A percentile compares a stretch with the other conserved stretches of the same genome.
These are phyloP conservation scores for Cutaneotrichosporon spelunceum DNA, from an alignment of 1,284 basidiomycete genomes.

Conservation along the genomic window DNA sequence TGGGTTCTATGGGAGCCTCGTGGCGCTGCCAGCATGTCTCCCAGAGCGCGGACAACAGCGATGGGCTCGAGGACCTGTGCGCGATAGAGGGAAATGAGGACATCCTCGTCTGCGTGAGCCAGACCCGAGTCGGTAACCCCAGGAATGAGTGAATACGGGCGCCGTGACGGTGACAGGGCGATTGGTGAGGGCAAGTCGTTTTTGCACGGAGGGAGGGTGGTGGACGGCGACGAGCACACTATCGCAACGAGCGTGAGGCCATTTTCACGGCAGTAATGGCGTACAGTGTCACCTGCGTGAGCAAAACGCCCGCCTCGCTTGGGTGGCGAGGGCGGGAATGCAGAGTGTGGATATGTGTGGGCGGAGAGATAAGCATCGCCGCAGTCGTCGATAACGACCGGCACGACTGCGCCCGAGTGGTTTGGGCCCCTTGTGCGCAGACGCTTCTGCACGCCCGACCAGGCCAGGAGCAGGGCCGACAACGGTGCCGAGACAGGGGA, in stretches of 20 bases:
- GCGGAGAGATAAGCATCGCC: constrained; percentile 18
- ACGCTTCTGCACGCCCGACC: constrained; percentile 42
- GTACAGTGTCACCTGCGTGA: constrained; percentile 44
- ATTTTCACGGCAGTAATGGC: constrained; percentile 44
- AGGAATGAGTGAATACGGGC: constrained; percentile 6
- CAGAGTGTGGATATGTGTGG: constrained; percentile 9
- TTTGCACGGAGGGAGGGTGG: neutral
- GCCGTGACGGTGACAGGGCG: constrained; percentile 2
- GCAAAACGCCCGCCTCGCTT: constrained; percentile 28
- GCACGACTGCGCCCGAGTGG: constrained; percentile 42
- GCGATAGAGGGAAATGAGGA: constrained; percentile 36
- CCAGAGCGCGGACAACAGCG: constrained; percentile 37
- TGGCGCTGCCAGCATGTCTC: constrained; percentile 32
- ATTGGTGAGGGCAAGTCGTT: constrained; percentile 3
- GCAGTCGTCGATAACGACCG: constrained; percentile 44
- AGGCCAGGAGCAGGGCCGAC: constrained; percentile 37
- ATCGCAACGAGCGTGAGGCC: constrained; percentile 35
- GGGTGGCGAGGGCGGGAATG: constrained; percentile 20
- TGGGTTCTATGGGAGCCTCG: constrained; percentile 9
- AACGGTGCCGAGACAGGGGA: constrained; percentile 29
- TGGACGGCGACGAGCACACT: constrained; percentile 27
- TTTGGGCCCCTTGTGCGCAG: constrained; percentile 30
- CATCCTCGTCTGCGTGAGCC: constrained; percentile 32
- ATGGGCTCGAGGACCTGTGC: constrained; percentile 42
- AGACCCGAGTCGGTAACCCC: constrained; percentile 23